These are phyloP conservation scores for Calonectria henricotiae DNA, from an alignment of 2,329 filamentous ascomycete species.

Conservation along the genomic window DNA sequence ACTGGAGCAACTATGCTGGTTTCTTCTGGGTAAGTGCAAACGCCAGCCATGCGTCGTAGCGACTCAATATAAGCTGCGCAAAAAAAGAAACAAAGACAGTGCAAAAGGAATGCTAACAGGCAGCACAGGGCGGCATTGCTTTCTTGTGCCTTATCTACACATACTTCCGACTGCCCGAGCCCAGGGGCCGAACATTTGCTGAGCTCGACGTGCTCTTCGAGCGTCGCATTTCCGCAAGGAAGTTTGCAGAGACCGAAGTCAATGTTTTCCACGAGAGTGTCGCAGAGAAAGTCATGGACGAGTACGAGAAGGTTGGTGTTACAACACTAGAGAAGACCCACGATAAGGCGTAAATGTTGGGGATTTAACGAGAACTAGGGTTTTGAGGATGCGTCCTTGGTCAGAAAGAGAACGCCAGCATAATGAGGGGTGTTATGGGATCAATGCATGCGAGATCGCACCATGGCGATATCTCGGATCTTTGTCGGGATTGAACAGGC, in stretches of 20 bases:
- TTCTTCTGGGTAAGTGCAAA: slow-evolving; percentile 81
- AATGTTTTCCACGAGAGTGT: slow-evolving; percentile 71
- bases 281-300: slow-evolving; percentile 65
- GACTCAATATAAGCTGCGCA: neutral
- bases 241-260: slow-evolving; percentile 76
- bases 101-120: slow-evolving; percentile 30
- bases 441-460: slow-evolving; percentile 42
- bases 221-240: slow-evolving; percentile 78
- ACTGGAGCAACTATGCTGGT: slow-evolving; percentile 90
- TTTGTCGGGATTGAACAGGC: slow-evolving; percentile 46
- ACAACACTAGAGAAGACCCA: slow-evolving; percentile 40
- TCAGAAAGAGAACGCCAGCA: slow-evolving; percentile 4
- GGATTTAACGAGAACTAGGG: slow-evolving; percentile 28
- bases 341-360: slow-evolving; percentile 40
- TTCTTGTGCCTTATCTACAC: slow-evolving; percentile 87
- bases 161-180: slow-evolving; percentile 75
- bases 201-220: slow-evolving; percentile 92
- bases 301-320: slow-evolving; percentile 62
- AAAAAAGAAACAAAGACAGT: neutral
- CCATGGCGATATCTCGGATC: slow-evolving; percentile 52
- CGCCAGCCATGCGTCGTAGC: neutral
- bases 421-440: slow-evolving; percentile 31
- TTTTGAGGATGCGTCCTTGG: slow-evolving; percentile 28
- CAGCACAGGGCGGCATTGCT: slow-evolving; percentile 77
- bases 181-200: slow-evolving; percentile 84